A percentile compares a stretch with the other conserved stretches of the same genome.
These are phyloP conservation scores for Cercospora sp. DNA, from an alignment of 2,329 filamentous ascomycete species.

Conservation along the genomic window DNA sequence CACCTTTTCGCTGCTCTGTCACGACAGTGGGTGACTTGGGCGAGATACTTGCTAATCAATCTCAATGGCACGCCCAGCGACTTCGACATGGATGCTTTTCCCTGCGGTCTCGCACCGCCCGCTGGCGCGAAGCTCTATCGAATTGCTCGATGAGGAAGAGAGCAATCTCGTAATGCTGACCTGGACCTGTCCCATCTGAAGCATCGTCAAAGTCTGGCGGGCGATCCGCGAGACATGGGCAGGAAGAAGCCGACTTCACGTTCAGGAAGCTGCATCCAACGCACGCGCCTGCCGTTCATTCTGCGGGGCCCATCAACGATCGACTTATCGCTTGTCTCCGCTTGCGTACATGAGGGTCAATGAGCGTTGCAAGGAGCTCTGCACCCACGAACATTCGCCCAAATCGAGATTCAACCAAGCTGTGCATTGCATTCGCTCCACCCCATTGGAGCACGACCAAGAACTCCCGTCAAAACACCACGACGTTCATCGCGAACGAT, in stretches of 20 bases:
- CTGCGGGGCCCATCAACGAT: neutral
- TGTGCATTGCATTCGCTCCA: neutral
- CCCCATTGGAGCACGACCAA: neutral
- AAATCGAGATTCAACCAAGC: neutral
- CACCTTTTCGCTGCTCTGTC: neutral
- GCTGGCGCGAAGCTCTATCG: slow-evolving; percentile 8
- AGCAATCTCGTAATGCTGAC: neutral
- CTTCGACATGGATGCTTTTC: neutral
- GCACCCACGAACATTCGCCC: neutral
- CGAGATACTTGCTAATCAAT: neutral
- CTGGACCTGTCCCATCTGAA: neutral
- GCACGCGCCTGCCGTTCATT: neutral
- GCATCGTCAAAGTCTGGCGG: neutral
- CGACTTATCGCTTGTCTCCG: neutral
- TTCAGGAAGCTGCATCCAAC: neutral
- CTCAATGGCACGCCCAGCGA: neutral
- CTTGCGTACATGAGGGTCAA: neutral
- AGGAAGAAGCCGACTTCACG: neutral
- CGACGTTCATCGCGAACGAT: too few relatives aligned
- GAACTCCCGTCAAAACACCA: neutral
- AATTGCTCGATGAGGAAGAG: neutral
- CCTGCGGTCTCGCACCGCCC: neutral
- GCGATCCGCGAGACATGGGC: neutral
- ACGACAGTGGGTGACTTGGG: neutral
- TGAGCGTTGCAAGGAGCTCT: neutral